Conservation (phyloP, 176 grass and related monocot genomes). For the Lolium rigidum region DNA sequence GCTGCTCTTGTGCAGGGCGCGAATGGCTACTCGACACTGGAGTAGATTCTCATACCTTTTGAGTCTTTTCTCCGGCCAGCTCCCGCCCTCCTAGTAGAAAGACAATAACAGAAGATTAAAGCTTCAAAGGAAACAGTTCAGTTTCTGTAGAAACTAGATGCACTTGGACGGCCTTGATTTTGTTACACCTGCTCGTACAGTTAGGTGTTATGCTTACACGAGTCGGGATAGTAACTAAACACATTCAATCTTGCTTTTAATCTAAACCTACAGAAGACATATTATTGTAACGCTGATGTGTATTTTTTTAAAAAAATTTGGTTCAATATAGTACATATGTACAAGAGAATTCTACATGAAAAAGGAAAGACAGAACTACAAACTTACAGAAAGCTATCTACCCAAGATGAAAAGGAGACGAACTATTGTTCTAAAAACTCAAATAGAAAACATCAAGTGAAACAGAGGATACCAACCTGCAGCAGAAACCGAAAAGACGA, state of each 20-base stretch:
- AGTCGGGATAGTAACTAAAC: too few relatives aligned
- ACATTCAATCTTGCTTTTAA: not conserved
- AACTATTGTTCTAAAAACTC: not conserved
- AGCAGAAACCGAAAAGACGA: conserved; percentile 46
- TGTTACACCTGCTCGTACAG: too few relatives aligned
- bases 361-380: too few relatives aligned
- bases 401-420: too few relatives aligned
- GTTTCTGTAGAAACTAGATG: not conserved
- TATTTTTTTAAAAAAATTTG: too few relatives aligned
- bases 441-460: not conserved
- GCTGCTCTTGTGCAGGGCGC: not conserved
- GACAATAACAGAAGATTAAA: not conserved
- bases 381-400: too few relatives aligned
- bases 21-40: too few relatives aligned
- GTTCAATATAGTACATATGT: too few relatives aligned
- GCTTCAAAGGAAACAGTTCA: not conserved
- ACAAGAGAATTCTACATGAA: too few relatives aligned
- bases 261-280: not conserved
- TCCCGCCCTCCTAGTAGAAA: conserved; percentile 38
- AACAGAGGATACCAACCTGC: conserved; percentile 43
- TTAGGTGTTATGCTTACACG: too few relatives aligned
- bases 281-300: not conserved
- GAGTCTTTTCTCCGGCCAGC: not conserved
- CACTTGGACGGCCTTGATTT: not conserved
- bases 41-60: conserved; percentile 33